These are phyloP conservation scores for Senna siamea DNA, from an alignment of 306 rosid genomes.

Conservation along the genomic window DNA sequence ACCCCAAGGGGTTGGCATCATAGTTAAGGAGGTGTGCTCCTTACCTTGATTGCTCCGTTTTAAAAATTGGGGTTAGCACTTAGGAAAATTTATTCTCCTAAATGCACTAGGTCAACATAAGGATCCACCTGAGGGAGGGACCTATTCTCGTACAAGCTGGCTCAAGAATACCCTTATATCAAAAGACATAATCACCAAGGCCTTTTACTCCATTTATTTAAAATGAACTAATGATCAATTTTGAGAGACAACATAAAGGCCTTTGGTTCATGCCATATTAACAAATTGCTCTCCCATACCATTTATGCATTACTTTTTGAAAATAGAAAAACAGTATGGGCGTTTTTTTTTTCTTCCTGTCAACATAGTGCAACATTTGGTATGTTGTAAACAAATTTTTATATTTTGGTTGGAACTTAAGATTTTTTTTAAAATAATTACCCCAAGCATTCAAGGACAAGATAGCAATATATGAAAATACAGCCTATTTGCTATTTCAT, in stretches of 20 bases:
- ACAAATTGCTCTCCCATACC: background rate
- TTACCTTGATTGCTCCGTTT: too few relatives aligned
- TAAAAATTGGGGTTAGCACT: too few relatives aligned
- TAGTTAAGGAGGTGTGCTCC: too few relatives aligned
- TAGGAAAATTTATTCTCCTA: too few relatives aligned
- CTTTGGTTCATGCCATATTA: background rate
- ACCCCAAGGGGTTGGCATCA: too few relatives aligned
- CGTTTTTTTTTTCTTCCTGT: background rate
- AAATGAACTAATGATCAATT: background rate
- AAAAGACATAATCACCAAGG: background rate
- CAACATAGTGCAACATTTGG: background rate
- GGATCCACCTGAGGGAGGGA: too few relatives aligned
- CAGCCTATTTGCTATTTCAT: background rate
- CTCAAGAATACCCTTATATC: too few relatives aligned
- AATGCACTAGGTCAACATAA: too few relatives aligned
- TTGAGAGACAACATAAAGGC: background rate
- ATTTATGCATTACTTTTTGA: slow-evolving; percentile 1
- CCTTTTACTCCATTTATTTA: background rate
- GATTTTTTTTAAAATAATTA: background rate
- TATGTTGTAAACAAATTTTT: background rate
- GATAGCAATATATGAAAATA: slow-evolving; percentile 1
- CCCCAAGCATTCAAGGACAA: background rate
- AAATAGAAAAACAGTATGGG: background rate
- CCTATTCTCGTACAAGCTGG: too few relatives aligned
- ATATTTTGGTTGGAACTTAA: background rate